Conservation (phyloP, 257 asterid genomes). For the Anisodus acutangulus region DNA sequence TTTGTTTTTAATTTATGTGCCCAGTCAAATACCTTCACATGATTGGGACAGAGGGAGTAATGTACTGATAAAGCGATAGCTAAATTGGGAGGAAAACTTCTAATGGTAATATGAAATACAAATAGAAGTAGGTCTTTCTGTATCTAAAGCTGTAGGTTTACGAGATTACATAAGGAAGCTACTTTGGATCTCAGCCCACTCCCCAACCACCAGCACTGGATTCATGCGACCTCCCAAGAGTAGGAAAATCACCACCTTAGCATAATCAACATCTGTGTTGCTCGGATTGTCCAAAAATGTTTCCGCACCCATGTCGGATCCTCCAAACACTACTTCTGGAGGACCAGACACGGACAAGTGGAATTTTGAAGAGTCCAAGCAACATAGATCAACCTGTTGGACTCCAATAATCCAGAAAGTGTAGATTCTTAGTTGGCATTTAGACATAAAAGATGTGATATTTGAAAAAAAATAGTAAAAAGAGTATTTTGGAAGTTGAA, state of each 20-base stretch:
- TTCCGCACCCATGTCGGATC: too few relatives aligned
- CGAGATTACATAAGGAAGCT: not conserved
- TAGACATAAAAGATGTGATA: not conserved
- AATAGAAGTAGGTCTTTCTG: not conserved
- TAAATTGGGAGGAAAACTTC: not conserved
- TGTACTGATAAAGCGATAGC: not conserved
- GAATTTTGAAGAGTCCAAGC: too few relatives aligned
- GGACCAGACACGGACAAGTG: too few relatives aligned
- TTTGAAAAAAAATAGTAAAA: not conserved
- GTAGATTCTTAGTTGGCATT: not conserved
- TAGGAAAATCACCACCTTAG: not conserved
- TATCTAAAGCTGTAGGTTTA: not conserved
- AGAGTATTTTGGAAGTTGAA: too few relatives aligned
- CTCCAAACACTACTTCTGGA: too few relatives aligned
- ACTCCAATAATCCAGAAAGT: not conserved
- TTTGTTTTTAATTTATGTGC: too few relatives aligned
- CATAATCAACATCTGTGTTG: not conserved
- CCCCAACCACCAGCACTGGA: not conserved
- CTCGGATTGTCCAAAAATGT: too few relatives aligned
- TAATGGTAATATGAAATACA: not conserved
- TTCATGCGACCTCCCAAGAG: not conserved
- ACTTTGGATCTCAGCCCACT: not conserved
- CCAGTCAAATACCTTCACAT: not conserved
- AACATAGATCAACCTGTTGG: not conserved
- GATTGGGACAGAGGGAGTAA: not conserved